Percentiles rank a stretch among this genome's conserved stretches.
Evolutionary conservation across 352 stramenopile genomes (phyloP).

Genomic region (Globisporangium abappressorium): DNA sequence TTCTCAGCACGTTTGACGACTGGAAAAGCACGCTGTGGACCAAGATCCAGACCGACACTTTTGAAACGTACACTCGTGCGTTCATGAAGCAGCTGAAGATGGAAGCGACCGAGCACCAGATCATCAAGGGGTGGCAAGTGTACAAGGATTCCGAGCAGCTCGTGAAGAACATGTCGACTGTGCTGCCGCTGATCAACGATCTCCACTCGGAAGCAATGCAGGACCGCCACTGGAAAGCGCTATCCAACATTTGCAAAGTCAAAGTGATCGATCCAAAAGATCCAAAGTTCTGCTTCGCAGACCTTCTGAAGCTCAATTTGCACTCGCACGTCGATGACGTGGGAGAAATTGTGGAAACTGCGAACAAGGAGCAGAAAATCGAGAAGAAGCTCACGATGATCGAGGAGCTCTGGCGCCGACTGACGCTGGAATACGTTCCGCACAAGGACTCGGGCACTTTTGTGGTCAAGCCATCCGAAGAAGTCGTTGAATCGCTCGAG

Average conservation of each 20-base stretch:
- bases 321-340: constrained; percentile 85
- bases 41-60: constrained; percentile 78
- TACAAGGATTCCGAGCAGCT: constrained; percentile 87
- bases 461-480: constrained; percentile 81
- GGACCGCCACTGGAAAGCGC: constrained; percentile 90
- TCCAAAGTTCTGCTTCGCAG: constrained; percentile 78
- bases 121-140: constrained; percentile 87
- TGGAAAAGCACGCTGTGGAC: constrained; percentile 85
- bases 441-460: constrained; percentile 87
- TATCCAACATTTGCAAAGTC: constrained; percentile 85
- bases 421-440: constrained; percentile 84
- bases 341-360: constrained; percentile 84
- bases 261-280: constrained; percentile 85
- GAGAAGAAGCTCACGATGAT: constrained; percentile 90
- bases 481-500: constrained; percentile 84
- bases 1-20: constrained; percentile 79
- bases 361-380: constrained; percentile 89
- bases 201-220: constrained; percentile 94
- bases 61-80: constrained; percentile 70
- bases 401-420: constrained; percentile 77
- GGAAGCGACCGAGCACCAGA: constrained; percentile 73
- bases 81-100: constrained; percentile 88
- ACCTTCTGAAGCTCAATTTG: constrained; percentile 81
- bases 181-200: constrained; percentile 92
- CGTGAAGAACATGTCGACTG: constrained; percentile 85